These are phyloP conservation scores for Podospora pseudopauciseta DNA, from an alignment of 495 filamentous ascomycete genomes.

Conservation along the genomic window DNA sequence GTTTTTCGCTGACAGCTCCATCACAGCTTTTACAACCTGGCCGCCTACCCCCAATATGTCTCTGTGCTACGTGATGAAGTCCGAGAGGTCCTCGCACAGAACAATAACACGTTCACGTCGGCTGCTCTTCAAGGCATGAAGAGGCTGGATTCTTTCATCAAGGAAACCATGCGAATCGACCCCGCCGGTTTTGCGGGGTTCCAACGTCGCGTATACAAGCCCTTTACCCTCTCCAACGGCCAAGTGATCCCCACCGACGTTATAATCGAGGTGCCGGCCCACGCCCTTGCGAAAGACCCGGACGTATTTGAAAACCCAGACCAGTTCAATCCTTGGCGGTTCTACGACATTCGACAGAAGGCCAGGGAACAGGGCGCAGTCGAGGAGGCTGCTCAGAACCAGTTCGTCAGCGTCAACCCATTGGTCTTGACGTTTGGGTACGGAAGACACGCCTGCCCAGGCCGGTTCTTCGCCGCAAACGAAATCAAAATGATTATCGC, in stretches of 20 bases:
- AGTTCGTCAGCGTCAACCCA: constrained; percentile 42
- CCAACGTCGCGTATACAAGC: constrained; percentile 36
- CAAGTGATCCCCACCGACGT: constrained; percentile 38
- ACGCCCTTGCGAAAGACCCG: constrained; percentile 31
- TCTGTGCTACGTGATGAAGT: constrained; percentile 53
- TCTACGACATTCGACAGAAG: constrained; percentile 42
- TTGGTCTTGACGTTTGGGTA: constrained; percentile 49
- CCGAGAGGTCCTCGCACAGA: constrained; percentile 25
- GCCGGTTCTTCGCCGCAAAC: constrained; percentile 54
- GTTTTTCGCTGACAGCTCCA: background rate
- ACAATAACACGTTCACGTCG: constrained; percentile 30
- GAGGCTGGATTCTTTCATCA: constrained; percentile 37
- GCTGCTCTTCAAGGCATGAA: constrained; percentile 34
- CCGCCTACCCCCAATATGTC: constrained; percentile 43
- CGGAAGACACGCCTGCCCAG: constrained; percentile 57
- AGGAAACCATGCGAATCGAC: constrained; percentile 34
- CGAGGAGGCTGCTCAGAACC: constrained; percentile 29
- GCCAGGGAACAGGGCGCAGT: constrained; percentile 31
- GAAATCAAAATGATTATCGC: constrained; percentile 56
- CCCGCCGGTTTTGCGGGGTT: constrained; percentile 23
- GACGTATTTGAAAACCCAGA: constrained; percentile 32
- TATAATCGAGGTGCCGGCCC: constrained; percentile 39
- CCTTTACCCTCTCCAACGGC: constrained; percentile 43
- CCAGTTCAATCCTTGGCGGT: constrained; percentile 50
- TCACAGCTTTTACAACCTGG: constrained; percentile 36